Conservation (phyloP, 2,329 filamentous ascomycete genomes). For the Diaporthe amygdali region DNA sequence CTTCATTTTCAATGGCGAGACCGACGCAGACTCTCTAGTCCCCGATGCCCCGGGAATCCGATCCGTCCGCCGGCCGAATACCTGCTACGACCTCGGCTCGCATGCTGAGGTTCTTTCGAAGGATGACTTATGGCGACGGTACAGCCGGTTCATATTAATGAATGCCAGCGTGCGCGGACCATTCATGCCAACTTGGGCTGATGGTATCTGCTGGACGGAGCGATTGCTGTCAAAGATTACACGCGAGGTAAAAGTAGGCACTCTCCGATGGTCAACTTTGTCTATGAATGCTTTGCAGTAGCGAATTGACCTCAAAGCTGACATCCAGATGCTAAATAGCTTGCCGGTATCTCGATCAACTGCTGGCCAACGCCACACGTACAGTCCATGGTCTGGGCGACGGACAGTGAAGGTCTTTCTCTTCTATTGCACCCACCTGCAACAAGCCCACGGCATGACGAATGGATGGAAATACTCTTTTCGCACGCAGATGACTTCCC, state of each 20-base stretch:
- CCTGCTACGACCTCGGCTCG: slow-evolving; percentile 37
- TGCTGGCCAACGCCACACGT: slow-evolving; percentile 36
- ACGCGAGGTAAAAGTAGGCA: slow-evolving; percentile 33
- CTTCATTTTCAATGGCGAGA: slow-evolving; percentile 39
- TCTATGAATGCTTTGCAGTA: neutral
- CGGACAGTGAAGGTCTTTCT: slow-evolving; percentile 36
- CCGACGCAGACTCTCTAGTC: slow-evolving; percentile 22
- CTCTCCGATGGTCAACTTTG: neutral
- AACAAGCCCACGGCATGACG: slow-evolving; percentile 26
- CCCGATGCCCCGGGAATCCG: slow-evolving; percentile 33
- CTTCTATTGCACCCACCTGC: slow-evolving; percentile 33
- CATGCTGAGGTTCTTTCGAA: slow-evolving; percentile 35
- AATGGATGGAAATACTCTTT: slow-evolving; percentile 18
- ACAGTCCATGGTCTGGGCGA: slow-evolving; percentile 39
- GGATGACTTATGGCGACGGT: slow-evolving; percentile 35
- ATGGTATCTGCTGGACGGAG: slow-evolving; percentile 36
- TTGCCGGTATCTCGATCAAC: slow-evolving; percentile 38
- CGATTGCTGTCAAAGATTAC: slow-evolving; percentile 33
- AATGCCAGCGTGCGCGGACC: slow-evolving; percentile 37
- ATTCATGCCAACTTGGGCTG: slow-evolving; percentile 36
- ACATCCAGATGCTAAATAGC: too few species aligned
- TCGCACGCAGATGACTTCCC: neutral
- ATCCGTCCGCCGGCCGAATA: slow-evolving; percentile 30
- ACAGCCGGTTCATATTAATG: slow-evolving; percentile 37
- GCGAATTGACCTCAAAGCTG: neutral